Evolutionary conservation across 1,284 basidiomycete genomes (phyloP), one percentile per base, ranked within the genome.

Genomic region (Afroboletus lepidellus): DNA sequence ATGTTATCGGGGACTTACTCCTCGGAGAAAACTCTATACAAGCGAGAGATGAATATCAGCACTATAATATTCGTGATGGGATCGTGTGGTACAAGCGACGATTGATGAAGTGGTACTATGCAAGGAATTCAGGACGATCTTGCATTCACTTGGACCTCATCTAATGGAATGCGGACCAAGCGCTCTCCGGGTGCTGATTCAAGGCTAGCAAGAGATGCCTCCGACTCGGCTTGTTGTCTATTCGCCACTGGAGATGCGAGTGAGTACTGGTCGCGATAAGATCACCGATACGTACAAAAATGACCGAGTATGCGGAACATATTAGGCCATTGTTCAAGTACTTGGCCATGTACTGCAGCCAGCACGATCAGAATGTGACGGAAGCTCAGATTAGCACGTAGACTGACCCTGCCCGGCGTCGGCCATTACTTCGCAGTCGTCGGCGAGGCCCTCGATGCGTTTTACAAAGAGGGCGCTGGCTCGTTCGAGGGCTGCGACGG

Each of bases 281-380:
- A 29, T 13, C 5, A 23, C 29, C 12, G 23, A 41, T 16, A 53
- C 83, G 61, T 62, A 90, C 87, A 61, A 63, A 87, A 89, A 51
- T 84, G 70, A 53, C 72, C 78, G 47, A 90, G 72, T 48, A 88
- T 87, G 54, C 83, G 77, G 62, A 90, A 90, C 88, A 90, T 90
- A 62, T 80, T 81, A 13, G 86, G 84, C 87, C 88, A 90, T 57
- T 90, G 87, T 56, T 83, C 81, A 21, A 89, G 75, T 1, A 90
- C 87, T 61, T 87, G 79, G 11, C 87, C 87, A 56, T 86, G 84
- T 29, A 85, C 87, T 90, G 39, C 8, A 33, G 49, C 45, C 53
- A 45, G 49, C 43, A 34, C 32, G 43, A 38, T 58, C 23, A 51
- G 50, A 45, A 23, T 1, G 16, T 11, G 12, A 18, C 11, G 25